phyloP scores from a whole-genome alignment of 2,329 filamentous ascomycete genomes.

The Sordariomycetes sp. region DNA sequence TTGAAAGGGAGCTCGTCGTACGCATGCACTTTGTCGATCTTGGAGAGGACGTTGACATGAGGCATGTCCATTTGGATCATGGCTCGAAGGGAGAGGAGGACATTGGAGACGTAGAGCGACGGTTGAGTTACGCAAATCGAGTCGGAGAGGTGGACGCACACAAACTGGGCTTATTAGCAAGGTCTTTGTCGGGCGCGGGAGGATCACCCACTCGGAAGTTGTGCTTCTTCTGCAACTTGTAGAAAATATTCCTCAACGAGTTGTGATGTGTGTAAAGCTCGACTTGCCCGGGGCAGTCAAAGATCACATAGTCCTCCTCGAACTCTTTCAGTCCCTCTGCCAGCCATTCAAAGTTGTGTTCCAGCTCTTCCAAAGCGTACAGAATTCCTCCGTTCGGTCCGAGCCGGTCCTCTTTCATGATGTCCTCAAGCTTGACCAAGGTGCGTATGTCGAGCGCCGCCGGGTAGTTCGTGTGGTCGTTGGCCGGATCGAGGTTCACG shows the following conservation, averaged over 20 bases:
- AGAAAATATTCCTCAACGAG: slow-evolving; percentile 85
- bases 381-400: slow-evolving; percentile 89
- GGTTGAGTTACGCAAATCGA: slow-evolving; percentile 89
- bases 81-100: slow-evolving; percentile 84
- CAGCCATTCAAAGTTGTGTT: slow-evolving; percentile 90
- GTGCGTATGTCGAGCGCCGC: slow-evolving; percentile 85
- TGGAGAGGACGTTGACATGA: slow-evolving; percentile 91
- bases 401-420: slow-evolving; percentile 85
- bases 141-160: slow-evolving; percentile 88
- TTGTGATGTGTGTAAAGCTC: slow-evolving; percentile 95
- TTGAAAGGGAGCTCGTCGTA: slow-evolving; percentile 90
- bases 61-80: slow-evolving; percentile 99
- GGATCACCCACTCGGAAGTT: slow-evolving; percentile 71
- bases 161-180: slow-evolving; percentile 51
- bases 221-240: slow-evolving; percentile 82
- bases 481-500: slow-evolving; percentile 94
- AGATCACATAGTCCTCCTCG: slow-evolving; percentile 84
- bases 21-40: slow-evolving; percentile 86
- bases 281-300: slow-evolving; percentile 95
- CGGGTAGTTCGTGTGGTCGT: slow-evolving; percentile 83
- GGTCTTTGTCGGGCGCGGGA: background rate
- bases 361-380: slow-evolving; percentile 90
- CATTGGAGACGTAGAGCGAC: slow-evolving; percentile 88
- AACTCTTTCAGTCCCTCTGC: slow-evolving; percentile 71
- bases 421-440: slow-evolving; percentile 82